These are phyloP conservation scores for Solanum virginianum DNA, from an alignment of 257 asterid species.

Conservation along the genomic window DNA sequence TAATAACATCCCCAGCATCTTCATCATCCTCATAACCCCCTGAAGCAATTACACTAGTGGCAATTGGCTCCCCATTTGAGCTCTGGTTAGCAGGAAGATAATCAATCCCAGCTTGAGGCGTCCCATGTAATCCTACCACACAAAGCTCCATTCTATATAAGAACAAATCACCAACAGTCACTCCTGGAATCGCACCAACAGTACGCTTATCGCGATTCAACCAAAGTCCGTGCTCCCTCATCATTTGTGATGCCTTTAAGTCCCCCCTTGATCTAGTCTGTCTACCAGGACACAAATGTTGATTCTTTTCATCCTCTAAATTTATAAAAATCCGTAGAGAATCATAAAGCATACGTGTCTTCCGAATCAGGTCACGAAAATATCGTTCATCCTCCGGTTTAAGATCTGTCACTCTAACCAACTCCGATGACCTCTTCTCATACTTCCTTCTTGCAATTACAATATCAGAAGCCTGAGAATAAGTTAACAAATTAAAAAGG, in stretches of 20 bases:
- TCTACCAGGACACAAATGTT: neutral
- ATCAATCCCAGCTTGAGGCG: slow-evolving; percentile 88
- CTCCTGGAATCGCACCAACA: slow-evolving; percentile 73
- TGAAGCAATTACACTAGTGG: slow-evolving; percentile 77
- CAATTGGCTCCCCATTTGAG: slow-evolving; percentile 80
- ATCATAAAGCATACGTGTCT: slow-evolving; percentile 8
- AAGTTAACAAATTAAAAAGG: neutral
- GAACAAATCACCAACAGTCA: slow-evolving; percentile 65
- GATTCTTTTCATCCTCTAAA: slow-evolving; percentile 5
- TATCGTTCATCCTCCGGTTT: slow-evolving; percentile 4
- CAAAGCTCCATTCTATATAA: slow-evolving; percentile 78
- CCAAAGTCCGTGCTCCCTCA: slow-evolving; percentile 58
- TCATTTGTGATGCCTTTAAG: slow-evolving; percentile 1
- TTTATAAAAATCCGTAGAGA: slow-evolving; percentile 4
- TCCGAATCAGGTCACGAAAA: slow-evolving; percentile 8
- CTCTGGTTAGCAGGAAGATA: slow-evolving; percentile 59
- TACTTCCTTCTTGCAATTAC: slow-evolving; percentile 22
- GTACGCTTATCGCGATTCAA: slow-evolving; percentile 66
- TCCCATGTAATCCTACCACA: slow-evolving; percentile 81
- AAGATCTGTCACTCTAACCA: slow-evolving; percentile 38
- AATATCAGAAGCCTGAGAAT: slow-evolving; percentile 16
- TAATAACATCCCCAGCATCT: slow-evolving; percentile 67
- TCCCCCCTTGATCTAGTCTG: slow-evolving; percentile 5
- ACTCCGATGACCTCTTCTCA: slow-evolving; percentile 35
- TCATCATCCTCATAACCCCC: slow-evolving; percentile 94